Conservation (phyloP, 192 early-diverging fungal genomes). For the Neocallimastix lanati region DNA sequence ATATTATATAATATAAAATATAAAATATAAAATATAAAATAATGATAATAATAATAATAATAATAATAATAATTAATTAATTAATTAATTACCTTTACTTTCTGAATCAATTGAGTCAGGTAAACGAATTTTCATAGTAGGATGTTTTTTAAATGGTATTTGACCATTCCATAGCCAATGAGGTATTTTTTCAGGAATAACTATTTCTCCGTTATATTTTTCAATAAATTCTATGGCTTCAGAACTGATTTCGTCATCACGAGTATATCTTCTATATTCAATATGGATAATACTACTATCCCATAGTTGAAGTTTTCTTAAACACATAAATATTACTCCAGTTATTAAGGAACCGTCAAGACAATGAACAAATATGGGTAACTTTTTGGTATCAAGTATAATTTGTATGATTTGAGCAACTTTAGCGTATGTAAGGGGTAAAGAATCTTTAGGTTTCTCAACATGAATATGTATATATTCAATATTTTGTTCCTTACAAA, state of each 20-base stretch:
- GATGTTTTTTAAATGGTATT: constrained; percentile 43
- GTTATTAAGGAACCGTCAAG: constrained; percentile 76
- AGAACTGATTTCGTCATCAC: constrained; percentile 33
- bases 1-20: too few species aligned
- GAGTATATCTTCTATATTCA: constrained; percentile 23
- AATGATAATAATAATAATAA: too few species aligned
- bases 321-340: constrained; percentile 59
- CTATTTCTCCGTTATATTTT: constrained; percentile 52
- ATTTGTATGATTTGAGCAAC: constrained; percentile 40
- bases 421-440: constrained; percentile 58
- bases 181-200: constrained; percentile 32
- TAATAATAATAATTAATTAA: too few species aligned
- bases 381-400: constrained; percentile 48
- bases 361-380: constrained; percentile 79
- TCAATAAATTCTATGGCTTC: constrained; percentile 63
- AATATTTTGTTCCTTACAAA: constrained; percentile 47
- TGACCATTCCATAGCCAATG: constrained; percentile 51
- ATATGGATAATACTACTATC: constrained; percentile 40
- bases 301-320: constrained; percentile 87
- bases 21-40: too few species aligned
- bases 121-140: constrained; percentile 30
- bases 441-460: constrained; percentile 68
- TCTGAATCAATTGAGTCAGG: background rate
- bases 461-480: constrained; percentile 46
- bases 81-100: background rate